These are phyloP conservation scores for Tolypocladium nubicola DNA, from an alignment of 2,329 filamentous ascomycete genomes.

Conservation along the genomic window DNA sequence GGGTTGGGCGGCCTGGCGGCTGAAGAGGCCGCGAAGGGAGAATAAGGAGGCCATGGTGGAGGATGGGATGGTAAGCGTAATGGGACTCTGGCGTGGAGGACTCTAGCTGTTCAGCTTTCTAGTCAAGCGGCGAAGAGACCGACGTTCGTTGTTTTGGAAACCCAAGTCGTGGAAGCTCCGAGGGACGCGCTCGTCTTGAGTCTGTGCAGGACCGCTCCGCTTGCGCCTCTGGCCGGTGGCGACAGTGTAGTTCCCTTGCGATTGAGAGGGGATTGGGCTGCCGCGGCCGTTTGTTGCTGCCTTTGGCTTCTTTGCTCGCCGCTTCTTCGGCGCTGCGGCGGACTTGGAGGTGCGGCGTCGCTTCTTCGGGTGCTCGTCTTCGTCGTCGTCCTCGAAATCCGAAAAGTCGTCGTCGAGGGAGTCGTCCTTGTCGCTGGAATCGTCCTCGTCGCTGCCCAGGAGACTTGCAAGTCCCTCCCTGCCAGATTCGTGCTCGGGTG, in stretches of 20 bases:
- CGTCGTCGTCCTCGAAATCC: not conserved
- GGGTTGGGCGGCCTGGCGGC: constrained; percentile 9
- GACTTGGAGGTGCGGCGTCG: not conserved
- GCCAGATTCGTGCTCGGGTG: not conserved
- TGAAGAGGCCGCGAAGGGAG: constrained; percentile 19
- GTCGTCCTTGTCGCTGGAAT: not conserved
- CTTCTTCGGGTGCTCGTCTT: not conserved
- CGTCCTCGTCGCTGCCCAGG: not conserved
- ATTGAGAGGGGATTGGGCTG: not conserved
- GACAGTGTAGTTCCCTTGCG: not conserved
- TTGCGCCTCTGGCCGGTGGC: not conserved
- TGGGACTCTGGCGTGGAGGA: not conserved
- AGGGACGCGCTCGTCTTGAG: too few relatives aligned
- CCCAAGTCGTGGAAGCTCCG: too few relatives aligned
- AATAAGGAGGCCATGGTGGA: constrained; percentile 16
- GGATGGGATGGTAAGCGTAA: not conserved
- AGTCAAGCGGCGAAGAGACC: too few relatives aligned
- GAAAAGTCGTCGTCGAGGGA: not conserved
- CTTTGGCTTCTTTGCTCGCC: not conserved
- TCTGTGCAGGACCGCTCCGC: not conserved
- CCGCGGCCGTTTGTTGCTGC: not conserved
- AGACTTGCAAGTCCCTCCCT: not conserved
- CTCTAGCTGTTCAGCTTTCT: not conserved
- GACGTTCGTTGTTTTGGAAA: not conserved
- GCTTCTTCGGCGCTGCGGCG: not conserved